These are phyloP conservation scores for Fusarium buharicum DNA, from an alignment of 2,329 filamentous ascomycete species.

Conservation along the genomic window DNA sequence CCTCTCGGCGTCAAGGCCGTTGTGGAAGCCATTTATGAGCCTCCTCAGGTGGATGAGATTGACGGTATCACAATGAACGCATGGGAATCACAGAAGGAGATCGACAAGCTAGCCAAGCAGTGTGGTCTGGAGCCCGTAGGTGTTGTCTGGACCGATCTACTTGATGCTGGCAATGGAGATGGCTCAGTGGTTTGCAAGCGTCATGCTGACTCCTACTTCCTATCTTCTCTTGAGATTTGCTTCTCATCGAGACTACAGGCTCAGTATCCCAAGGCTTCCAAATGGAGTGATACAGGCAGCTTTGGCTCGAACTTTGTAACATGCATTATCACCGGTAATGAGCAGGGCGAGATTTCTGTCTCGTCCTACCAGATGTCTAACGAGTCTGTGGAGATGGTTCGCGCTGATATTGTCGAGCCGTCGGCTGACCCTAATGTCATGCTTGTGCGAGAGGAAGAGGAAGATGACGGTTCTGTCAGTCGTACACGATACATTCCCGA, in stretches of 20 bases:
- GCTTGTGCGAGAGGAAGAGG: constrained; percentile 92
- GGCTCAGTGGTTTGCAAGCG: constrained; percentile 93
- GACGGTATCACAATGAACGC: constrained; percentile 87
- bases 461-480: constrained; percentile 75
- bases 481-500: constrained; percentile 92
- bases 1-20: constrained; percentile 94
- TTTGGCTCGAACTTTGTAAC: constrained; percentile 98
- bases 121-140: constrained; percentile 91
- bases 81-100: constrained; percentile 85
- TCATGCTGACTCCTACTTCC: constrained; percentile 93
- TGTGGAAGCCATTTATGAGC: constrained; percentile 96
- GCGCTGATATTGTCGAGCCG: constrained; percentile 92
- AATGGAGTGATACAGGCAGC: constrained; percentile 94
- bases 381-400: constrained; percentile 95
- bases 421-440: constrained; percentile 93
- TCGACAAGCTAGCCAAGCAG: constrained; percentile 81
- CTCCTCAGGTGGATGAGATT: constrained; percentile 86
- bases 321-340: constrained; percentile 93
- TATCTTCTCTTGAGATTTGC: constrained; percentile 90
- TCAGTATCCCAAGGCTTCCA: constrained; percentile 86
- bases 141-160: constrained; percentile 92
- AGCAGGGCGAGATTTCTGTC: constrained; percentile 86
- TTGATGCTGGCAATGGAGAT: constrained; percentile 82
- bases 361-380: constrained; percentile 96
- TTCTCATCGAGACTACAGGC: constrained; percentile 91